Percentiles rank a stretch among this genome's conserved stretches.
phyloP scores from a whole-genome alignment of 106 monocot genomes.

The Cymbidium sinense region DNA sequence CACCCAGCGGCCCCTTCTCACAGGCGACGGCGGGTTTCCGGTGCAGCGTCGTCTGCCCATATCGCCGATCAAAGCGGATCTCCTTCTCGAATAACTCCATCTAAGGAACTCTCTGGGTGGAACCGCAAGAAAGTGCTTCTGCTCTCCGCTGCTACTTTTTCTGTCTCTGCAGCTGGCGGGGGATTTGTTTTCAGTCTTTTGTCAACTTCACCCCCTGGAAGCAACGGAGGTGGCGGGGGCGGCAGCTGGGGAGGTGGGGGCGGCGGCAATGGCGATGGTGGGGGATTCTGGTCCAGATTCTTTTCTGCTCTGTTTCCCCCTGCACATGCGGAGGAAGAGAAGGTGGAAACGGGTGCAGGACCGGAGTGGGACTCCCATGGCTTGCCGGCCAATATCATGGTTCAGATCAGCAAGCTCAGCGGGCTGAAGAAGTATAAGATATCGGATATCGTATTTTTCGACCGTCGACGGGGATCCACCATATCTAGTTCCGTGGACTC shows the following conservation, averaged over 20 bases:
- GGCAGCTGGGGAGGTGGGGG: slow-evolving; percentile 40
- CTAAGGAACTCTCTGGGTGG: background rate
- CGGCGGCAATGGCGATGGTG: slow-evolving; percentile 38
- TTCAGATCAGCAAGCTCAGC: slow-evolving; percentile 74
- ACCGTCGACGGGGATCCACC: slow-evolving; percentile 38
- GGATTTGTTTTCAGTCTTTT: slow-evolving; percentile 26
- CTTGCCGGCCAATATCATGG: slow-evolving; percentile 68
- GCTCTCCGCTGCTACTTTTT: slow-evolving; percentile 16
- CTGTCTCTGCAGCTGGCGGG: slow-evolving; percentile 31
- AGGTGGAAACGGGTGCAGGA: background rate
- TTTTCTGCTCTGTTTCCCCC: slow-evolving; percentile 32
- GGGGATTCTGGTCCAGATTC: slow-evolving; percentile 76
- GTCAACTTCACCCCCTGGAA: slow-evolving; percentile 15
- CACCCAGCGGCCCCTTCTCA: background rate
- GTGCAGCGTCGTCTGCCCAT: background rate
- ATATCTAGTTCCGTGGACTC: slow-evolving; percentile 59
- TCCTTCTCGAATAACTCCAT: background rate
- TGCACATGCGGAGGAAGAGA: slow-evolving; percentile 52
- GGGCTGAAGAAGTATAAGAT: slow-evolving; percentile 90
- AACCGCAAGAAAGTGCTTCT: slow-evolving; percentile 14
- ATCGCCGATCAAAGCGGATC: background rate
- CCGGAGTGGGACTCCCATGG: slow-evolving; percentile 86
- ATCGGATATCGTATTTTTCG: slow-evolving; percentile 84
- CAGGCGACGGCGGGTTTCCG: background rate
- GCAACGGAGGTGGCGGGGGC: slow-evolving; percentile 19